Conservation (phyloP, 257 asterid genomes). For the Solanum corneliomulleri region DNA sequence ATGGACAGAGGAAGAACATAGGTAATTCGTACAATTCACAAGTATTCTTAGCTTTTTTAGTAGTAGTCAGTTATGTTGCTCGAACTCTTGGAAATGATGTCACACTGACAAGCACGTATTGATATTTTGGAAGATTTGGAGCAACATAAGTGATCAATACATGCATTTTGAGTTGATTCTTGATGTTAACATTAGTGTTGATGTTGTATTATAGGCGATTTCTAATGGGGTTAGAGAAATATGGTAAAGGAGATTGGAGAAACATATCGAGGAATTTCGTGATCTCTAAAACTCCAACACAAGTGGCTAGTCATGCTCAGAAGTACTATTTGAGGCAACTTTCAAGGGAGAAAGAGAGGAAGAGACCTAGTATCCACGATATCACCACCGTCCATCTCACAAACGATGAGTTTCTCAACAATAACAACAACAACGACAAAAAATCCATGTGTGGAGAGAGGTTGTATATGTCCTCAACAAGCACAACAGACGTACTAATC, state of each 20-base stretch:
- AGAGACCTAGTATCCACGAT: slow-evolving; percentile 82
- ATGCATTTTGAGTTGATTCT: neutral
- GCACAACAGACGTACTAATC: slow-evolving; percentile 14
- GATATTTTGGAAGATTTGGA: neutral
- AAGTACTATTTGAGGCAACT: slow-evolving; percentile 62
- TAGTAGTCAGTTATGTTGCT: neutral
- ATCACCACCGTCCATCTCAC: slow-evolving; percentile 39
- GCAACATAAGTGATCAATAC: neutral
- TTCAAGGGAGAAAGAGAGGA: slow-evolving; percentile 55
- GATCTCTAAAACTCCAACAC: slow-evolving; percentile 62
- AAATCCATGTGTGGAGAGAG: slow-evolving; percentile 1
- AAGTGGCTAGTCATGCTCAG: slow-evolving; percentile 94
- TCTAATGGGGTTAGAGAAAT: slow-evolving; percentile 50
- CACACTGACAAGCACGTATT: neutral
- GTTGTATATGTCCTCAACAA: neutral
- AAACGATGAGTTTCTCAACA: slow-evolving; percentile 1
- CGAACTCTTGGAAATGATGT: neutral
- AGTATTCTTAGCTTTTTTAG: neutral
- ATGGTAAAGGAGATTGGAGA: slow-evolving; percentile 86
- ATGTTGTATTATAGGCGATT: slow-evolving; percentile 33
- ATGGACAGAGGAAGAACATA: slow-evolving; percentile 89
- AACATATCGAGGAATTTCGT: slow-evolving; percentile 69
- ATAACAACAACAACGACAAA: neutral
- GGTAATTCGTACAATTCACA: slow-evolving; percentile 15
- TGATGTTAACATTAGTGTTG: neutral